Evolutionary conservation across 2,329 filamentous ascomycete genomes (phyloP), one percentile per base, ranked within the genome.

Genomic region (Fonsecaea nubica): DNA sequence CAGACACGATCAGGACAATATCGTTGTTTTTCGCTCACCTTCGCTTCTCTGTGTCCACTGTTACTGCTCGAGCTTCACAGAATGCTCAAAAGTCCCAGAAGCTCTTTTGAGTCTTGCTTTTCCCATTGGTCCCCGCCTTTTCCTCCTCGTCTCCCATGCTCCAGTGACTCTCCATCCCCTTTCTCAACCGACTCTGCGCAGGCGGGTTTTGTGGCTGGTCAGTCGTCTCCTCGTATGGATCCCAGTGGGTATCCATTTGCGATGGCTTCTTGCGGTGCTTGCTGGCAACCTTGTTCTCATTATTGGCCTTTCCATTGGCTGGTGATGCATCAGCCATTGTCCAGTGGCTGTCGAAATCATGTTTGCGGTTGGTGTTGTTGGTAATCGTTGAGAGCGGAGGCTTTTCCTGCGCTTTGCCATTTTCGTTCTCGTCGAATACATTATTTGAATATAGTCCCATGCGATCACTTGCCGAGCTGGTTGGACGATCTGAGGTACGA

Each of bases 331-430:
- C 92, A 6, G 84, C 83, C 81, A 96, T 89, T 59, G 84, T 83
- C 82, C 93, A 97, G 73, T 97, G 92, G 21, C 88, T 79, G 57
- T 89, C 88, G 72, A 96, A 93, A 76, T 92, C 87, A 78, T 93
- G 92, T 74, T 83, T 84, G 63, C 92, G 90, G 77, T 89, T 86
- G 75, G 89, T 87, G 65, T 89, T 84, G 78, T 94, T 92, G 68
- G 90, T 91, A 64, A 92, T 87, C 73, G 89, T 87, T 57, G 85
- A 85, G 10, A 92, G 83, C 9, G 89, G 80, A 65, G 75, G 68
- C 72, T 80, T 69, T 69, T 76, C 61, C 65, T 72, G 67, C 59
- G 72, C 58, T 13, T 69, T 63, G 30, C 73, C 70, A 30, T 83
- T 84, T 38, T 87, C 85, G 57, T 88, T 85, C 65, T 87, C 86